A percentile compares a stretch with the other conserved stretches of the same genome.
Conservation (phyloP, 768 basidiomycete genomes). For the Phaeotremella fagi region DNA sequence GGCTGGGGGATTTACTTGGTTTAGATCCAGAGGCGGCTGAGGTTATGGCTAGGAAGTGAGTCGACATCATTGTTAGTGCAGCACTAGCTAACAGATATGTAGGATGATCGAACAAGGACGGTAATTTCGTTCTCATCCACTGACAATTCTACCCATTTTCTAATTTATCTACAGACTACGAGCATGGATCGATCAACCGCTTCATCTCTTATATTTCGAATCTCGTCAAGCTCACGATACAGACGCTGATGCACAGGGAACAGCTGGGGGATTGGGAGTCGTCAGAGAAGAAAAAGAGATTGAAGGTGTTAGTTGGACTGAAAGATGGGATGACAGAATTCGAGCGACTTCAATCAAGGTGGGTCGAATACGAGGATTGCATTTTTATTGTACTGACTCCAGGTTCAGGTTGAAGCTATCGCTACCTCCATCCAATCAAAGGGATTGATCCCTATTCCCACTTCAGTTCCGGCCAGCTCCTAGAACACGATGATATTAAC, state of each 20-base stretch:
- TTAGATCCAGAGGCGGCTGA: slow-evolving; percentile 89
- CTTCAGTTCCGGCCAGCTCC: background rate
- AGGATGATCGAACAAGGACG: slow-evolving; percentile 99
- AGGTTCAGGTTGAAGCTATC: slow-evolving; percentile 16
- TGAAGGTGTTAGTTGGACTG: slow-evolving; percentile 71
- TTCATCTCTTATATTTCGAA: slow-evolving; percentile 90
- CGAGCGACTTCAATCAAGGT: slow-evolving; percentile 82
- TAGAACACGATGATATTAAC: background rate
- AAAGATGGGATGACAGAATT: slow-evolving; percentile 94
- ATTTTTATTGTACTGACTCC: background rate
- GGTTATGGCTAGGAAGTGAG: slow-evolving; percentile 72
- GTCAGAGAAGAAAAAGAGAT: slow-evolving; percentile 79
- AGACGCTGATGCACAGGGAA: slow-evolving; percentile 87
- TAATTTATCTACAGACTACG: slow-evolving; percentile 53
- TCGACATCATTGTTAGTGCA: background rate
- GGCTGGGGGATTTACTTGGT: slow-evolving; percentile 84
- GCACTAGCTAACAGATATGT: background rate
- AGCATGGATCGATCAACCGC: slow-evolving; percentile 93
- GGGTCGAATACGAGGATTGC: slow-evolving; percentile 34
- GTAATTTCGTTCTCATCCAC: slow-evolving; percentile 12
- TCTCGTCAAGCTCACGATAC: slow-evolving; percentile 59
- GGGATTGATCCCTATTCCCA: slow-evolving; percentile 11
- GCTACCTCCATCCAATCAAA: slow-evolving; percentile 15
- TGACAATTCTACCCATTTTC: background rate
- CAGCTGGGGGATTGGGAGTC: slow-evolving; percentile 87